phyloP scores from a whole-genome alignment of 1,284 basidiomycete species.

The Coniophora puteana region DNA sequence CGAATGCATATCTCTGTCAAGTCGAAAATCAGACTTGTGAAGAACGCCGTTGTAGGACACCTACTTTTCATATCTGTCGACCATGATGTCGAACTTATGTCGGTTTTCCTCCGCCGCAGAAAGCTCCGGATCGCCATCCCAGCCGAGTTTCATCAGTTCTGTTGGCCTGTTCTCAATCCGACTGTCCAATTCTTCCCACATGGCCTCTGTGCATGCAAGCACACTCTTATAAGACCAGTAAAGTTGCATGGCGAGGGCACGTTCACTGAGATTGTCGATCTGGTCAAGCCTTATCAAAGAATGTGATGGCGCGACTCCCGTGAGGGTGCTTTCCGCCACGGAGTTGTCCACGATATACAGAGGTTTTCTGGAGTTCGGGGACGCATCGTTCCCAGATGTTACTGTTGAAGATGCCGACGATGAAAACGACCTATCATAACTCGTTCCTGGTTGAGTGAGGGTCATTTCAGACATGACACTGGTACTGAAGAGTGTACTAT shows the following conservation, averaged over 20 bases:
- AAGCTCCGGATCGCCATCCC: conserved; percentile 63
- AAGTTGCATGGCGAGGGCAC: conserved; percentile 68
- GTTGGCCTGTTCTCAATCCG: conserved; percentile 50
- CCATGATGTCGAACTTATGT: conserved; percentile 57
- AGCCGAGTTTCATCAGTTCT: conserved; percentile 54
- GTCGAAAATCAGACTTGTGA: too few relatives aligned
- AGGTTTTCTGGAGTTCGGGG: conserved; percentile 16
- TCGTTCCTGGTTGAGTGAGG: conserved; percentile 18
- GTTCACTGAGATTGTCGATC: conserved; percentile 47
- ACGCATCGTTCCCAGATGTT: conserved; percentile 2
- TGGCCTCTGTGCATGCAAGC: conserved; percentile 69
- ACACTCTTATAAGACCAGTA: conserved; percentile 61
- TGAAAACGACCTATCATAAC: conserved; percentile 15
- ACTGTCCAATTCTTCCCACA: conserved; percentile 76
- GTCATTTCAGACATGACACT: conserved; percentile 18
- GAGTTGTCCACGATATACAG: conserved; percentile 28
- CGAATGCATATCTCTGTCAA: conserved; percentile 61
- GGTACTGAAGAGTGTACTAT: conserved; percentile 27
- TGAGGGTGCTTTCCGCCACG: conserved; percentile 31
- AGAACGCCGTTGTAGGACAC: too few relatives aligned
- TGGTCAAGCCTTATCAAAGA: conserved; percentile 43
- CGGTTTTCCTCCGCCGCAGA: conserved; percentile 49
- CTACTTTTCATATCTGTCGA: conserved; percentile 60
- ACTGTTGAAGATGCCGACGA: conserved; percentile 10
- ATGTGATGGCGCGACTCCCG: conserved; percentile 34